Evolutionary conservation across 2,329 filamentous ascomycete species (phyloP).

Genomic region (Colletotrichum lindemuthianum): DNA sequence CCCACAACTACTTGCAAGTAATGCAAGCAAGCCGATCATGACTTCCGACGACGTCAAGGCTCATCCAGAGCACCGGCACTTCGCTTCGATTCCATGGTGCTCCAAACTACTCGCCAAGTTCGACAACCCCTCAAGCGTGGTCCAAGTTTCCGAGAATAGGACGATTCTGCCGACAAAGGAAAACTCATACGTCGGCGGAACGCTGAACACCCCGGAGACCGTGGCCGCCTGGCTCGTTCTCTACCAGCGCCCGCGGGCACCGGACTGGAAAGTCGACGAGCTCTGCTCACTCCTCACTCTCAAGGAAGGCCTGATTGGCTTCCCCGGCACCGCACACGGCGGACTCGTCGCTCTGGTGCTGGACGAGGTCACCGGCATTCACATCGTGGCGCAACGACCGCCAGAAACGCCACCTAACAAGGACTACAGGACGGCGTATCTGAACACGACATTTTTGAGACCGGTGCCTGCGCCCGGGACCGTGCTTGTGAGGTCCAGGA

Average conservation of each 20-base stretch:
- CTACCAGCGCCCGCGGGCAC: conserved; percentile 39
- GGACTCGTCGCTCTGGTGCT: conserved; percentile 49
- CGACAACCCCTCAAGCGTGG: conserved; percentile 35
- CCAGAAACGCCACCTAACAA: conserved; percentile 41
- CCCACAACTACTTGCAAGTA: background rate
- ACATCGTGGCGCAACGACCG: conserved; percentile 50
- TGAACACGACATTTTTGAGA: conserved; percentile 49
- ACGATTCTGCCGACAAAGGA: conserved; percentile 29
- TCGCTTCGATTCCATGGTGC: conserved; percentile 51
- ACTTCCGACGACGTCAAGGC: conserved; percentile 13
- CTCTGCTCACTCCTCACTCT: conserved; percentile 46
- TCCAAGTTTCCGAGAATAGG: conserved; percentile 26
- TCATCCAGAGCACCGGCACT: conserved; percentile 40
- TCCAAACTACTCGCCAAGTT: conserved; percentile 43
- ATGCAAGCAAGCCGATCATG: background rate
- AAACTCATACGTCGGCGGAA: conserved; percentile 48
- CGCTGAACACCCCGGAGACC: conserved; percentile 43
- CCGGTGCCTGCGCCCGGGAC: conserved; percentile 45
- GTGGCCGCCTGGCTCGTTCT: conserved; percentile 49
- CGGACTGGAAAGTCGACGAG: conserved; percentile 43
- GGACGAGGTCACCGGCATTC: conserved; percentile 50
- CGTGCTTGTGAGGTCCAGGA: conserved; percentile 45
- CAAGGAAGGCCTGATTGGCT: conserved; percentile 47
- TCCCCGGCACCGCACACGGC: conserved; percentile 47
- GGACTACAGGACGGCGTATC: conserved; percentile 46